A percentile compares a stretch with the other conserved stretches of the same genome.
Evolutionary conservation across 2,329 filamentous ascomycete species (phyloP).

Genomic region (Ceratocystis papillata): DNA sequence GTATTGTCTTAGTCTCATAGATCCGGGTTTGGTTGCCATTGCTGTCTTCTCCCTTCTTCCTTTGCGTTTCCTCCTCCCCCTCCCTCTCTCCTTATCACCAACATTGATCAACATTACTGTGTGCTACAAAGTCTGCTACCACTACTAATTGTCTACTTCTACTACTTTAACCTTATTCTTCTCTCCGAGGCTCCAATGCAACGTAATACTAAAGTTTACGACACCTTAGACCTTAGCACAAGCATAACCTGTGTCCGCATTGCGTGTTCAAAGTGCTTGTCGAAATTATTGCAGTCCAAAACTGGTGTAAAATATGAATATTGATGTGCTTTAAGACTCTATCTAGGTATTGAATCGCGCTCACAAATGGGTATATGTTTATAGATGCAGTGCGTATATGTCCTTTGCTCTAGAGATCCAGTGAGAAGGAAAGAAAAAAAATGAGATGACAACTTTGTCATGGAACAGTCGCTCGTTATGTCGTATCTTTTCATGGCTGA

Average conservation of each 20-base stretch:
- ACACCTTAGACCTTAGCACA: too few species aligned
- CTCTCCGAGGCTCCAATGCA: neutral
- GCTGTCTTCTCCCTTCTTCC: neutral
- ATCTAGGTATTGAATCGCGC: neutral
- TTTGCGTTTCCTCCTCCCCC: neutral
- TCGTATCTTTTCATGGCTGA: conserved; percentile 2
- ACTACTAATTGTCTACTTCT: too few species aligned
- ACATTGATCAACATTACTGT: too few species aligned
- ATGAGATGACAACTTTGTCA: neutral
- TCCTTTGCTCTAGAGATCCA: conserved; percentile 1
- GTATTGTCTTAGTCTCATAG: neutral
- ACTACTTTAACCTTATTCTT: neutral
- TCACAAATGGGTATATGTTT: conserved; percentile 13
- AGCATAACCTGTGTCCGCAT: neutral
- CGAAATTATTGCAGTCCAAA: neutral
- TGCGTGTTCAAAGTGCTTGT: neutral
- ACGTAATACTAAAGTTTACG: too few species aligned
- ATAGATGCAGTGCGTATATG: conserved; percentile 2
- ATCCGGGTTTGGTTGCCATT: neutral
- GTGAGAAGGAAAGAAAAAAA: neutral
- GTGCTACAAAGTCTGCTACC: too few species aligned
- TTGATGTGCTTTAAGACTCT: neutral
- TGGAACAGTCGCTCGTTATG: neutral
- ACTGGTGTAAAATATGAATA: neutral
- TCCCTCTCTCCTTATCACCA: neutral